A percentile compares a stretch with the other conserved stretches of the same genome.
These are phyloP conservation scores for Rhodotorula glutinis DNA, from an alignment of 1,284 basidiomycete species.

Conservation along the genomic window DNA sequence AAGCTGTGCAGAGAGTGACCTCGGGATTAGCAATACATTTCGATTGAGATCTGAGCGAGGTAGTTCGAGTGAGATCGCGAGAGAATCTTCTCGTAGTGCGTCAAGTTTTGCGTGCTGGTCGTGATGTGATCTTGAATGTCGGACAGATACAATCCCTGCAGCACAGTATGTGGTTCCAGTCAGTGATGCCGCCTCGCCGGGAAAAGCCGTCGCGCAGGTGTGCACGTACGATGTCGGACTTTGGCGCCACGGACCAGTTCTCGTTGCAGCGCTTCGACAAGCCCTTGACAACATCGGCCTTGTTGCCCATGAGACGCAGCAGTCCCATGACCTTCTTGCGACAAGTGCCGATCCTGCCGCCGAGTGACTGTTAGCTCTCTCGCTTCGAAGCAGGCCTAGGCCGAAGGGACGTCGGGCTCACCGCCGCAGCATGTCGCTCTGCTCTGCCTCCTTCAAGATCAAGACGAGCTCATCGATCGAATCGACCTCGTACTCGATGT, in stretches of 20 bases:
- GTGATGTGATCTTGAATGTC: conserved; percentile 82
- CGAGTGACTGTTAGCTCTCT: background rate
- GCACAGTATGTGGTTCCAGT: background rate
- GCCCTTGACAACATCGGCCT: conserved; percentile 99
- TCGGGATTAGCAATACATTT: conserved; percentile 59
- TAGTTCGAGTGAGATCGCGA: conserved; percentile 99
- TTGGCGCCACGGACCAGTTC: conserved; percentile 97
- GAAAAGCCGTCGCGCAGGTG: conserved; percentile 51
- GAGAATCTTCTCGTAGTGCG: conserved; percentile 98
- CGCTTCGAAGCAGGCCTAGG: background rate
- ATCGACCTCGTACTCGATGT: conserved; percentile 99
- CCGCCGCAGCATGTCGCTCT: conserved; percentile 72
- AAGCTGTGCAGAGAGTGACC: background rate
- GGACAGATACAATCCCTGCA: conserved; percentile 38
- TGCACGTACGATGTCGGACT: conserved; percentile 89
- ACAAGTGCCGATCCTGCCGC: conserved; percentile 83
- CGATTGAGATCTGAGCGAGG: conserved; percentile 94
- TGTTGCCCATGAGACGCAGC: conserved; percentile 91
- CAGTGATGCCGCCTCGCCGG: too few relatives aligned
- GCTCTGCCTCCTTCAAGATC: conserved; percentile 83
- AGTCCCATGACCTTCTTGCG: conserved; percentile 99
- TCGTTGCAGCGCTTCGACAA: conserved; percentile 97
- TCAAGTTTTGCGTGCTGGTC: conserved; percentile 99
- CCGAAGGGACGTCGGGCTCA: conserved; percentile 36
- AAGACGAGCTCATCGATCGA: conserved; percentile 96